Conservation (phyloP, 257 asterid species). For the Solanum sparsipilum region DNA sequence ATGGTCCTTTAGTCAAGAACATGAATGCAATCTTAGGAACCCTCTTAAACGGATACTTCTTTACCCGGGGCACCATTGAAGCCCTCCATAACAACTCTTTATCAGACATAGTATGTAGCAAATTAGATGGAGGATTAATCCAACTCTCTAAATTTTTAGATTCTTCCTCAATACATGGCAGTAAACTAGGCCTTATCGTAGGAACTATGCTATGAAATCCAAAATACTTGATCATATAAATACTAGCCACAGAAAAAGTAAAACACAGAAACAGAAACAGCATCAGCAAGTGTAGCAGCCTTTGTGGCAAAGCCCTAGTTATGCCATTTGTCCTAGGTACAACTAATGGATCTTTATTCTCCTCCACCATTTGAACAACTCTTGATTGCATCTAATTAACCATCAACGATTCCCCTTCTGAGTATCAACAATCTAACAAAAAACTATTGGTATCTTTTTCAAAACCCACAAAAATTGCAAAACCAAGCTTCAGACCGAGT, state of each 20-base stretch:
- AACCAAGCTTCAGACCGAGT: background rate
- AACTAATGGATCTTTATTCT: conserved; percentile 21
- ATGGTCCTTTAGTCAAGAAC: conserved; percentile 47
- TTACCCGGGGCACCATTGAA: conserved; percentile 24
- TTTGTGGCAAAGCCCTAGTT: conserved; percentile 34
- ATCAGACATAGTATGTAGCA: conserved; percentile 37
- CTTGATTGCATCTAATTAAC: conserved; percentile 5
- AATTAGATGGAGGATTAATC: conserved; percentile 35
- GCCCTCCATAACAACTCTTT: conserved; percentile 42
- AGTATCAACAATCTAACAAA: background rate
- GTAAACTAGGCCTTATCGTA: conserved; percentile 17
- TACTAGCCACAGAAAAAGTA: conserved; percentile 27
- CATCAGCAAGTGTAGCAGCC: conserved; percentile 20
- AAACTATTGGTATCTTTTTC: background rate
- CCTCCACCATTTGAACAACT: conserved; percentile 30
- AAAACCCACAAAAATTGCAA: background rate
- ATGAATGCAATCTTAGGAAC: conserved; percentile 44
- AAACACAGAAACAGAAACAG: conserved; percentile 29
- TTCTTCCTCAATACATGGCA: conserved; percentile 17
- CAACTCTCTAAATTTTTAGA: conserved; percentile 16
- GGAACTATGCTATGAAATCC: conserved; percentile 16
- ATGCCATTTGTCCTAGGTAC: conserved; percentile 16
- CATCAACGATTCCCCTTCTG: background rate
- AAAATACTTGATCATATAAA: conserved; percentile 27
- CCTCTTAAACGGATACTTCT: conserved; percentile 37